phyloP scores from a whole-genome alignment of 1,284 basidiomycete species.

The Coniferiporia weirii region DNA sequence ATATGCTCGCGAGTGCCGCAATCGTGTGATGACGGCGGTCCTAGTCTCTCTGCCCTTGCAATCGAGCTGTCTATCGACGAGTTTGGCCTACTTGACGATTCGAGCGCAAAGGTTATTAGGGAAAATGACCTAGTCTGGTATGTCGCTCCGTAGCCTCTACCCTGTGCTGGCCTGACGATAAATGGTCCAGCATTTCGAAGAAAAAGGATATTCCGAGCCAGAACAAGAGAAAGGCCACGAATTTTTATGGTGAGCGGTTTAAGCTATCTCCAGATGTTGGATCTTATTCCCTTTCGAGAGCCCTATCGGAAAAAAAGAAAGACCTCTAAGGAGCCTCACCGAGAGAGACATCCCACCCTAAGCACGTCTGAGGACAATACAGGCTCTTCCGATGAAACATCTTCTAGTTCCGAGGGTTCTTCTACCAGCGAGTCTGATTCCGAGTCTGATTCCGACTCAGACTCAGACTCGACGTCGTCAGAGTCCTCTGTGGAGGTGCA shows the following conservation, averaged over 20 bases:
- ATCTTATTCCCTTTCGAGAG: neutral
- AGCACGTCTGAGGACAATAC: neutral
- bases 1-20: slow-evolving; percentile 10
- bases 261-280: neutral
- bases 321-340: neutral
- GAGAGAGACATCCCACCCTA: neutral
- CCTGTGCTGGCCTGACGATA: neutral
- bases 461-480: slow-evolving; percentile 21
- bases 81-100: slow-evolving; percentile 17
- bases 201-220: neutral
- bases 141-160: neutral
- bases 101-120: slow-evolving; percentile 8
- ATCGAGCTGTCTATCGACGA: slow-evolving; percentile 15
- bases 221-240: slow-evolving; percentile 6
- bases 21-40: slow-evolving; percentile 1
- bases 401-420: slow-evolving; percentile 13
- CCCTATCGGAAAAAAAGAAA: slow-evolving; percentile 5
- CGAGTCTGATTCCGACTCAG: slow-evolving; percentile 24
- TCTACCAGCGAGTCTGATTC: slow-evolving; percentile 16
- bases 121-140: slow-evolving; percentile 19
- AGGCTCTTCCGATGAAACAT: slow-evolving; percentile 11
- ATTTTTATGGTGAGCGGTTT: neutral
- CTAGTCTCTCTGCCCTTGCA: neutral
- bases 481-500: neutral
- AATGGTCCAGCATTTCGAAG: neutral